Evolutionary conservation across 1,284 basidiomycete genomes (phyloP).

Genomic region (Filobasidium uniguttulatum): DNA sequence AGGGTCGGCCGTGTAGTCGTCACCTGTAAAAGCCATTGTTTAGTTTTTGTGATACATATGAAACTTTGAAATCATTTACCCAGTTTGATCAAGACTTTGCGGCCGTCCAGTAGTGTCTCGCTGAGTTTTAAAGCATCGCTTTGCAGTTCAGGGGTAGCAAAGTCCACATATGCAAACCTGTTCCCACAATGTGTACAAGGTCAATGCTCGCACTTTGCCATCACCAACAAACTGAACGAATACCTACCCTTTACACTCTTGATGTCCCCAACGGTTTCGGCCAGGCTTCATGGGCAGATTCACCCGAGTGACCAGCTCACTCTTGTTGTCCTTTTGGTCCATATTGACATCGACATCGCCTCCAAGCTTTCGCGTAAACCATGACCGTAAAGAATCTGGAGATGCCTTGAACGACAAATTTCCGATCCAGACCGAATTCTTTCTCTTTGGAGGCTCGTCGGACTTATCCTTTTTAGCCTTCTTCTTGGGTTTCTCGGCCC

Average conservation of each 20-base stretch:
- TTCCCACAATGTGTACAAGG: constrained; percentile 42
- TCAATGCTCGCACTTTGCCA: not conserved
- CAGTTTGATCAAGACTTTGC: constrained; percentile 83
- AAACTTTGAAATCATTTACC: constrained; percentile 43
- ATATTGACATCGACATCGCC: constrained; percentile 21
- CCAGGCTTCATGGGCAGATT: constrained; percentile 41
- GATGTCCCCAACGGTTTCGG: constrained; percentile 30
- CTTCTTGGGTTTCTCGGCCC: constrained; percentile 60
- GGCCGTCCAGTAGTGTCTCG: constrained; percentile 68
- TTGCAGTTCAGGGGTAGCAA: constrained; percentile 63
- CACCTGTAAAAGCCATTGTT: constrained; percentile 42
- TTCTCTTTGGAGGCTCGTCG: constrained; percentile 39
- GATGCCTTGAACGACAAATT: constrained; percentile 88
- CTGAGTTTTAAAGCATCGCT: constrained; percentile 60
- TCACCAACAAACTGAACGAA: not conserved
- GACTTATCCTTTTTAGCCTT: constrained; percentile 46
- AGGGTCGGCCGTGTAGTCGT: constrained; percentile 42
- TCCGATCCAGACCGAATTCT: constrained; percentile 87
- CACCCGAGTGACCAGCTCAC: constrained; percentile 43
- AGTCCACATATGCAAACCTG: constrained; percentile 94
- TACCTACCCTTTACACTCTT: constrained; percentile 41
- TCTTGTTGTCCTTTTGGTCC: constrained; percentile 16
- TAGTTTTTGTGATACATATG: no score
- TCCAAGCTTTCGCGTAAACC: constrained; percentile 44
- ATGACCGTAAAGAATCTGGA: constrained; percentile 50